Conservation (phyloP, 179 eudicot species). For the Heliamphora pulchella region DNA sequence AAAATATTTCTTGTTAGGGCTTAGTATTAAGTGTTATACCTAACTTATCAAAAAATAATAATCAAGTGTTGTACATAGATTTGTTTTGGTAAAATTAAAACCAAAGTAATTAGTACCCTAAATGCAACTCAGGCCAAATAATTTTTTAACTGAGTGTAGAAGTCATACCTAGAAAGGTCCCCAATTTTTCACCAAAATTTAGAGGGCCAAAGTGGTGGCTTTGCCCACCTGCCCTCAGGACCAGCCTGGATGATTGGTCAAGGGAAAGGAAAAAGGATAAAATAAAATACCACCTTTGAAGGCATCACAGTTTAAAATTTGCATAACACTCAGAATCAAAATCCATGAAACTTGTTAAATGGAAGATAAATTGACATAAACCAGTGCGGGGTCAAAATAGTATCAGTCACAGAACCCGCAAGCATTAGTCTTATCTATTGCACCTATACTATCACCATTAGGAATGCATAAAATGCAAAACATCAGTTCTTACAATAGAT, state of each 20-base stretch:
- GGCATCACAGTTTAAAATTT: not conserved
- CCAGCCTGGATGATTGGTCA: not conserved
- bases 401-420: not conserved
- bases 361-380: not conserved
- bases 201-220: no score
- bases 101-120: no score
- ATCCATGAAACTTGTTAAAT: not conserved
- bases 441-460: conserved; percentile 6
- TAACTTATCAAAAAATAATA: no score
- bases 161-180: no score
- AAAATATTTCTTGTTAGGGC: no score
- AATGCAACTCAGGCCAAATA: no score
- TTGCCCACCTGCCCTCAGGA: no score
- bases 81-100: no score
- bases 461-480: not conserved
- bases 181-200: no score
- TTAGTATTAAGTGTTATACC: no score
- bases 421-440: not conserved
- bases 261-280: not conserved
- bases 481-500: not conserved
- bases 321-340: not conserved
- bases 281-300: not conserved
- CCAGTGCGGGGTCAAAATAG: not conserved
- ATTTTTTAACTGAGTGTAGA: no score
- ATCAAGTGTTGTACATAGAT: no score